Evolutionary conservation across 139 green algal genomes (phyloP).

Genomic region (Nannochloris sp.): DNA sequence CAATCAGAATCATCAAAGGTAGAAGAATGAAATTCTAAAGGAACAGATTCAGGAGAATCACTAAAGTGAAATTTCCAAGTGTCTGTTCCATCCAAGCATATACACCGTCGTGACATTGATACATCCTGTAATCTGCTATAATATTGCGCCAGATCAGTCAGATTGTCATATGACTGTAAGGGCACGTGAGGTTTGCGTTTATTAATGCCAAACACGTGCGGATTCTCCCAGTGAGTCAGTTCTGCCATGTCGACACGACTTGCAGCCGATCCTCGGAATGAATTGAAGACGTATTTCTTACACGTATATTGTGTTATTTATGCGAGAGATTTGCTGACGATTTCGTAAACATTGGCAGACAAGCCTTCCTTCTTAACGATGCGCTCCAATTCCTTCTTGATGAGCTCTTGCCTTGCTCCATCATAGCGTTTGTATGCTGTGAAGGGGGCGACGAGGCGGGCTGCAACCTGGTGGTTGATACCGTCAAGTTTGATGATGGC

Average conservation of each 20-base stretch:
- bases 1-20: constrained; percentile 39
- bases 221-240: constrained; percentile 63
- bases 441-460: constrained; percentile 75
- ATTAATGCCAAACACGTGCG: constrained; percentile 52
- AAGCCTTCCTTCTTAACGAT: constrained; percentile 63
- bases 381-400: constrained; percentile 72
- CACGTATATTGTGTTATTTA: background rate
- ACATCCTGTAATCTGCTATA: constrained; percentile 2
- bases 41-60: constrained; percentile 40
- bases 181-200: constrained; percentile 45
- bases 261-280: background rate
- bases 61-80: constrained; percentile 60
- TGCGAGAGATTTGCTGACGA: constrained; percentile 73
- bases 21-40: constrained; percentile 25
- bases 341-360: constrained; percentile 90
- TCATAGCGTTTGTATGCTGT: constrained; percentile 81
- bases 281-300: too few species aligned
- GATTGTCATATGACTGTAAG: constrained; percentile 41
- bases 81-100: constrained; percentile 33
- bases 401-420: constrained; percentile 62
- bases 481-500: constrained; percentile 65
- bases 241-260: background rate
- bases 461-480: constrained; percentile 83
- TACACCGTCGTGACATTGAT: background rate
- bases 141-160: constrained; percentile 7